Evolutionary conservation across 2,329 filamentous ascomycete species (phyloP).

Genomic region (Aaosphaeria pasadenensis): DNA sequence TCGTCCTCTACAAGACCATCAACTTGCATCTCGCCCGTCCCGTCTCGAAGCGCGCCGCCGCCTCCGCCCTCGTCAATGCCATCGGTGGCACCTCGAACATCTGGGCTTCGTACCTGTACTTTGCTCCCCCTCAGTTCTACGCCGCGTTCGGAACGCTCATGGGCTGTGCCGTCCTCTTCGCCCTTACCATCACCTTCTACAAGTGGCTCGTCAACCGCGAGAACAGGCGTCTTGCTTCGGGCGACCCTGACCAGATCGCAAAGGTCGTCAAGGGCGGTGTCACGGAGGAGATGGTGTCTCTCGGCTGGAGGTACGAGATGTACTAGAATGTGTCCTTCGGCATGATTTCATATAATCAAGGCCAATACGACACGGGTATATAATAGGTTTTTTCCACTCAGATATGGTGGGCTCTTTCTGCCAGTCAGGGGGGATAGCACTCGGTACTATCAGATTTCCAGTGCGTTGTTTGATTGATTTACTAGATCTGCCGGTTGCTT

Average conservation of each 20-base stretch:
- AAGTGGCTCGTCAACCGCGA: slow-evolving; percentile 18
- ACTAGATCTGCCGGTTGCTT: too few species aligned
- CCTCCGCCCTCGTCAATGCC: slow-evolving; percentile 7
- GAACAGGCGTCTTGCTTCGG: slow-evolving; percentile 17
- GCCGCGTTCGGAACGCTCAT: slow-evolving; percentile 20
- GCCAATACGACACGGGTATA: too few species aligned
- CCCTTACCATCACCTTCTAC: slow-evolving; percentile 15
- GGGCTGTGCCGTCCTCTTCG: slow-evolving; percentile 16
- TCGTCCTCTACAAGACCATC: slow-evolving; percentile 20
- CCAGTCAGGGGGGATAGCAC: too few species aligned
- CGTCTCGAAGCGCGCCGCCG: slow-evolving; percentile 5
- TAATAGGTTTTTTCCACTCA: too few species aligned
- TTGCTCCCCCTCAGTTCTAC: slow-evolving; percentile 18
- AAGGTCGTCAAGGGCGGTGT: slow-evolving; percentile 20
- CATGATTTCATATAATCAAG: too few species aligned
- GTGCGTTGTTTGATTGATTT: too few species aligned
- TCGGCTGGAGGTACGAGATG: slow-evolving; percentile 22
- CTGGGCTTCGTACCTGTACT: slow-evolving; percentile 20
- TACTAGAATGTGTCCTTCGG: slow-evolving; percentile 2
- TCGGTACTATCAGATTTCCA: too few species aligned
- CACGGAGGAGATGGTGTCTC: slow-evolving; percentile 17
- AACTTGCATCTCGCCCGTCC: slow-evolving; percentile 17
- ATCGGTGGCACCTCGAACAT: slow-evolving; percentile 6
- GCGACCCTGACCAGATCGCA: slow-evolving; percentile 13
- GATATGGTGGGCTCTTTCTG: too few species aligned